Evolutionary conservation across 352 stramenopile species (phyloP), one percentile per base, ranked within the genome.

Genomic region (Globisporangium iwayamae): DNA sequence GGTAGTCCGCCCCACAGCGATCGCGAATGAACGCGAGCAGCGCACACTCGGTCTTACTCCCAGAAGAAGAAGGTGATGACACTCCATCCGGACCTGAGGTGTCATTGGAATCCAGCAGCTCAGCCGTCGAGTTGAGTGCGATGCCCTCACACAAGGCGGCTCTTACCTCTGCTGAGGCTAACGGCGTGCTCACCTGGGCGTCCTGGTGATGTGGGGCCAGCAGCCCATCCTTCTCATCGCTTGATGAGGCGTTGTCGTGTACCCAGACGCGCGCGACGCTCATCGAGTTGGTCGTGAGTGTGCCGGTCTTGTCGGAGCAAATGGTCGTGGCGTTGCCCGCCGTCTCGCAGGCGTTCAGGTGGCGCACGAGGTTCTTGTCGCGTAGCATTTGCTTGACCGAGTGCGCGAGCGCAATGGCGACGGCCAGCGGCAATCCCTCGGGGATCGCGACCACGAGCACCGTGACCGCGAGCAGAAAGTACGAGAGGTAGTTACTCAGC

Each of bases 301-400:
- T 99, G 62, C 96, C 96, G 0, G 96, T 99, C 75, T 97, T 98
- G 76, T 98, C 95, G 1, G 91, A 97, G 66, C 93, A 99, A 70
- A 99, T 98, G 14, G 93, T 98, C 2, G 96, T 99, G 20, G 96
- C 96, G 73, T 95, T 98, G 38, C 96, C 96, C 82, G 98, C 98
- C 4, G 96, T 99, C 79, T 99, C 97, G 72, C 96, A 98, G 11
- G 96, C 96, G 47, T 96, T 84, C 56, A 99, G 74, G 58, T 98
- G 89, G 54, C 96, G 96, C 32, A 99, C 97, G 25, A 99, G 84
- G 74, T 98, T 98, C 68, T 98, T 91, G 63, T 98, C 94, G 59
- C 89, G 86, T 62, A 98, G 96, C 96, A 99, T 99, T 66, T 98
- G 95, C 38, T 92, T 93, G 9, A 94, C 98, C 3, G 81, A 93